Evolutionary conservation across 2,329 filamentous ascomycete species (phyloP).

Genomic region (Furcasterigmium sp.): DNA sequence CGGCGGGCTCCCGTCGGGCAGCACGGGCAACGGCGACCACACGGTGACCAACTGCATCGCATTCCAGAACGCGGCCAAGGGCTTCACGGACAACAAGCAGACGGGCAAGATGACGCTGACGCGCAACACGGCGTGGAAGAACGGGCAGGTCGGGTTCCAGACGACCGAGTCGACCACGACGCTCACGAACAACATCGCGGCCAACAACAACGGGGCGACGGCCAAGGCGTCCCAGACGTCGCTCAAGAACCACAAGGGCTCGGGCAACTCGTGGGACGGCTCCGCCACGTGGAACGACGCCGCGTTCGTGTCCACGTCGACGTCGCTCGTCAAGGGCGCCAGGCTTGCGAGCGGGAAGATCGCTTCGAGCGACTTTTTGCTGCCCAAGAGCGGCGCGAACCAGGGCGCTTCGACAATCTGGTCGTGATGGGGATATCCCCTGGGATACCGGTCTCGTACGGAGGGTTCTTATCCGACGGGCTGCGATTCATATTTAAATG

Average conservation of each 20-base stretch:
- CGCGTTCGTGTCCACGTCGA: conserved; percentile 12
- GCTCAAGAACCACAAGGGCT: conserved; percentile 17
- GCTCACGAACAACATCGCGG: conserved; percentile 33
- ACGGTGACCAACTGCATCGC: conserved; percentile 38
- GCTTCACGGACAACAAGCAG: conserved; percentile 41
- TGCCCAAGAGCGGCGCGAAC: conserved; percentile 27
- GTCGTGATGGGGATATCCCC: neutral
- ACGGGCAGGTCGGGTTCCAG: conserved; percentile 34
- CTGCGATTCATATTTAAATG: no score
- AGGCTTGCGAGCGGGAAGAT: conserved; percentile 32
- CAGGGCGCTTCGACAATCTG: conserved; percentile 31
- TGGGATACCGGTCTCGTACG: neutral
- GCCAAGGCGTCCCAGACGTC: conserved; percentile 16
- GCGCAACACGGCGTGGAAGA: conserved; percentile 41
- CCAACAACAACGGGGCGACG: conserved; percentile 18
- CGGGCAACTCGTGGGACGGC: conserved; percentile 37
- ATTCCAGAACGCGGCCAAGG: conserved; percentile 36
- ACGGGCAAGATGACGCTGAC: conserved; percentile 31
- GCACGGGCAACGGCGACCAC: conserved; percentile 32
- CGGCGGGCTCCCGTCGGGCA: conserved; percentile 27
- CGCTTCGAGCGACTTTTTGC: conserved; percentile 32
- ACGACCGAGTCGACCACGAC: conserved; percentile 25
- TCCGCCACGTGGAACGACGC: conserved; percentile 29
- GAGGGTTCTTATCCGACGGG: no score
- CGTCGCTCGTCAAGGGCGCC: conserved; percentile 26